These are phyloP conservation scores for Peronospora tabacina DNA, from an alignment of 352 stramenopile genomes.

Conservation along the genomic window DNA sequence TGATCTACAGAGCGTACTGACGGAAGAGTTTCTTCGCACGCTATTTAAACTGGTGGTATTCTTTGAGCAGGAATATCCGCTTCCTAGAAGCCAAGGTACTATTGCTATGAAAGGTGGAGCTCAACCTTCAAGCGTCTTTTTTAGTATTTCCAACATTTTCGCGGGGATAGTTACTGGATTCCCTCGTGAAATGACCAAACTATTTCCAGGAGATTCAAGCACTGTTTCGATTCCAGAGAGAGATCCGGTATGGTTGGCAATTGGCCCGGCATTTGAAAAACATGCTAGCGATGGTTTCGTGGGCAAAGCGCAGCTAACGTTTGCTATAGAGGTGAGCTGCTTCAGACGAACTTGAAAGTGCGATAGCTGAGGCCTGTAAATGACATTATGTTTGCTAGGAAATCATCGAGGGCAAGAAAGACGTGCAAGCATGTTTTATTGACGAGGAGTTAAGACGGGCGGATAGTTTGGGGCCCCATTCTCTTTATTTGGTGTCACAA, in stretches of 20 bases:
- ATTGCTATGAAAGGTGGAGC: background rate
- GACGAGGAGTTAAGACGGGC: conserved; percentile 47
- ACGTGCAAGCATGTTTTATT: conserved; percentile 35
- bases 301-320: conserved; percentile 16
- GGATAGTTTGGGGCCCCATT: conserved; percentile 39
- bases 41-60: conserved; percentile 67
- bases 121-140: conserved; percentile 31
- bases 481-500: conserved; percentile 47
- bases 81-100: conserved; percentile 5
- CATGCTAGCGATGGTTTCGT: conserved; percentile 24
- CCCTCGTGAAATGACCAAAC: conserved; percentile 28
- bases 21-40: conserved; percentile 67
- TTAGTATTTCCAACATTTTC: conserved; percentile 65
- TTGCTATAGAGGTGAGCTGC: conserved; percentile 31
- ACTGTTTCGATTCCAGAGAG: conserved; percentile 19
- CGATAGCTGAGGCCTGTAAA: background rate
- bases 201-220: conserved; percentile 38
- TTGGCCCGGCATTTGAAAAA: conserved; percentile 26
- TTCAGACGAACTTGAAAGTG: background rate
- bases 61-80: conserved; percentile 58
- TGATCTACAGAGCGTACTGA: conserved; percentile 68
- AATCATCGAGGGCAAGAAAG: conserved; percentile 6
- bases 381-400: conserved; percentile 17
- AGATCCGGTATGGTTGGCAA: conserved; percentile 2
- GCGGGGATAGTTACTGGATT: conserved; percentile 53